Base-by-base conservation (phyloP, 768 basidiomycete species). In the Xerocomellus intermedius region DNA sequence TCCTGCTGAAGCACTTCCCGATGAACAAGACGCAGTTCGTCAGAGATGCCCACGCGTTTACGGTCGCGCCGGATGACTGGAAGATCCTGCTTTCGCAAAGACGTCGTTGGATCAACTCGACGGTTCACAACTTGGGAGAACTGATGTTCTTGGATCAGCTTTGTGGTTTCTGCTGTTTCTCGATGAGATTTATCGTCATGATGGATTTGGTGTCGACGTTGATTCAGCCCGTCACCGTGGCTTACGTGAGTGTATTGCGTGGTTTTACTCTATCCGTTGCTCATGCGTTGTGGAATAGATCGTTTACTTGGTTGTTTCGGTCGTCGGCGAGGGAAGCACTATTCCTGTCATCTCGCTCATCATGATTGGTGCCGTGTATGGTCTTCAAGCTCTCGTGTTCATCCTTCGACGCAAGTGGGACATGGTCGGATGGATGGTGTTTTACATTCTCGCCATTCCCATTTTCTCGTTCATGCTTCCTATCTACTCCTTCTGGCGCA, bases 101-200 rank as follows among this genome's bases (percentile, higher is more conserved):
- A 77, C 90, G 96, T 74, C 91, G 97, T 64, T 99, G 97, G 96
- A 99, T 99, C 74, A 99, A 99, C 77, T 98, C 96, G 17, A 99
- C 96, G 0, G 85, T 99, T 12, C 96, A 99, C 76, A 99, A 99
- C 73, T 75, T 99, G 52, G 91, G 87, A 48, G 96, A 98, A 67
- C 78, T 99, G 41, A 77, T 98, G 52, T 94, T 94, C 77, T 73
- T 98, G 65, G 91, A 95, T 51, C 85, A 90, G 55, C 83, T 95
- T 22, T 95, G 94, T 65, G 93, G 93, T 59, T 97, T 98, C 83
- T 98, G 96, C 69, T 96, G 93, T 77, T 98, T 98, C 81, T 97
- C 94, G 1, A 98, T 99, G 97, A 85, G 96, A 13, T 98, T 98
- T 69, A 78, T 98, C 36, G 96, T 98, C 64, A 91, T 99, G 84